Evolutionary conservation across 257 asterid species (phyloP).

Genomic region (Solanum stenotomum): DNA sequence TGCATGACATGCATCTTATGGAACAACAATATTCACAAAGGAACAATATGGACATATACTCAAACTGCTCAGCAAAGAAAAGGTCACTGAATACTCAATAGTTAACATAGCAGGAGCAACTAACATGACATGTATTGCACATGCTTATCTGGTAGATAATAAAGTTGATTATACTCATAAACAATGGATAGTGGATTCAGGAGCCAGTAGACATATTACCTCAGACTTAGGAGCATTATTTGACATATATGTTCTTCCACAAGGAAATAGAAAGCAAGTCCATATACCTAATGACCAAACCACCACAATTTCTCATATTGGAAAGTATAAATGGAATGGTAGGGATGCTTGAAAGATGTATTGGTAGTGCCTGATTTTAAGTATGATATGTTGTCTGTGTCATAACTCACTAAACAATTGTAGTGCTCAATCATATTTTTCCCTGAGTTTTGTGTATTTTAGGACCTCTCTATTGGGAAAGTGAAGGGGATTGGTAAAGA

Average conservation of each 20-base stretch:
- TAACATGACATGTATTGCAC: background rate
- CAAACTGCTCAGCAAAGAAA: background rate
- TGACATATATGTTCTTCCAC: no score
- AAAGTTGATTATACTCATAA: no score
- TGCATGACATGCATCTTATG: no score
- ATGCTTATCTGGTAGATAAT: no score
- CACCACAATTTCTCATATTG: background rate
- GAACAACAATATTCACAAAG: background rate
- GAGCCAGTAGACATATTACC: background rate
- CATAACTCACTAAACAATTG: background rate
- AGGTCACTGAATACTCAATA: accelerated
- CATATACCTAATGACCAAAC: background rate
- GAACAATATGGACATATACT: background rate
- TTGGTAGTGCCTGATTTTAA: background rate
- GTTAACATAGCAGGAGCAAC: background rate
- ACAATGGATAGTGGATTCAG: background rate
- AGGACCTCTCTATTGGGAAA: background rate
- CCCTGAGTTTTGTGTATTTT: background rate
- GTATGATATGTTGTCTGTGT: background rate
- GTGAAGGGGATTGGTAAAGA: background rate
- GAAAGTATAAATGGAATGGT: background rate
- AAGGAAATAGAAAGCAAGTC: background rate
- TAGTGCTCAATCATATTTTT: background rate
- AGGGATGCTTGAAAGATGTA: no score
- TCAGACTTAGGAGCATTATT: background rate